Percentiles rank a stretch among this genome's conserved stretches.
Conservation (phyloP, 768 basidiomycete species). For the Boletellus ananiceps region DNA sequence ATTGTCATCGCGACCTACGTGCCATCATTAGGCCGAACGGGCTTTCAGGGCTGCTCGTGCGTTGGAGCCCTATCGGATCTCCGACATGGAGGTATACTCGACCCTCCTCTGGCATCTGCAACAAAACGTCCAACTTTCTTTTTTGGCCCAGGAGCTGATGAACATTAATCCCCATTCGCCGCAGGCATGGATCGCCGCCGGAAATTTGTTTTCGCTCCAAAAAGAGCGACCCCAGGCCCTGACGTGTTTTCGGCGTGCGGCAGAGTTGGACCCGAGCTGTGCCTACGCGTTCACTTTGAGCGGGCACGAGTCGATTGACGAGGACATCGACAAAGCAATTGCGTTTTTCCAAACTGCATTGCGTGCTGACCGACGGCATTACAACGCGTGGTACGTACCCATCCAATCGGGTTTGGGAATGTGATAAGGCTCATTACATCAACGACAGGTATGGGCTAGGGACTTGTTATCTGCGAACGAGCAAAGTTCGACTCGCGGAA, state of each 20-base stretch:
- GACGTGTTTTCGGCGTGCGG: conserved; percentile 90
- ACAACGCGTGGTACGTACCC: conserved; percentile 89
- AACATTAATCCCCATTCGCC: conserved; percentile 77
- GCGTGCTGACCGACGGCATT: conserved; percentile 87
- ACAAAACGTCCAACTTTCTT: conserved; percentile 78
- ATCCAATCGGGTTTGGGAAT: not conserved
- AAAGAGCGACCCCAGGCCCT: conserved; percentile 92
- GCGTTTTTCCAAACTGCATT: conserved; percentile 90
- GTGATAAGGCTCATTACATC: conserved; percentile 22
- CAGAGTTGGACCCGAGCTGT: conserved; percentile 82
- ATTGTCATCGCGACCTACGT: conserved; percentile 10
- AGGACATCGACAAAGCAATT: conserved; percentile 89
- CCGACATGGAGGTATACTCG: conserved; percentile 95
- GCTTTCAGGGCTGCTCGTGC: conserved; percentile 77
- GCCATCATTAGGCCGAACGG: conserved; percentile 68
- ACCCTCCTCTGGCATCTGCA: conserved; percentile 95
- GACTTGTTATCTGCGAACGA: conserved; percentile 91
- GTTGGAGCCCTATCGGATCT: conserved; percentile 85
- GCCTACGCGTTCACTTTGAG: conserved; percentile 96
- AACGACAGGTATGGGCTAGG: conserved; percentile 92
- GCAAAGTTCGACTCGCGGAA: conserved; percentile 88
- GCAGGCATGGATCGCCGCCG: conserved; percentile 94
- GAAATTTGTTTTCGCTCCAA: conserved; percentile 92
- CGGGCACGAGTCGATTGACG: conserved; percentile 95
- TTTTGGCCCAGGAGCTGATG: conserved; percentile 88